These are phyloP conservation scores for Leptomonas pyrrhocoris DNA, from an alignment of 208 protist species.

Conservation along the genomic window DNA sequence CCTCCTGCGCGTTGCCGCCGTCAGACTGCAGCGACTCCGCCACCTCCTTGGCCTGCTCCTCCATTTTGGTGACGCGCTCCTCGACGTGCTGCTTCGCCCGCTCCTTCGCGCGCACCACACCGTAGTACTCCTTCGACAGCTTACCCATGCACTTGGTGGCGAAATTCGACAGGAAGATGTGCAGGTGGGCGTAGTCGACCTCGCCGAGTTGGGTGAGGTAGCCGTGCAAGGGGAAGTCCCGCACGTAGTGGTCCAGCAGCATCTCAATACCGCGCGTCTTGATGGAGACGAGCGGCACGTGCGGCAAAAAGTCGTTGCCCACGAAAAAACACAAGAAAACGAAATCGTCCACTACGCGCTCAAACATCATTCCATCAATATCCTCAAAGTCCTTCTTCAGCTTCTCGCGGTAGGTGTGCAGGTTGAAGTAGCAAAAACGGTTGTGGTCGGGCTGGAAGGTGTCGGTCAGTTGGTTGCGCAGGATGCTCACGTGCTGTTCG, in stretches of 20 bases:
- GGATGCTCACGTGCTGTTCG: constrained; percentile 97
- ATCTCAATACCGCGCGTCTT: constrained; percentile 96
- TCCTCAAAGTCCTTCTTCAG: constrained; percentile 82
- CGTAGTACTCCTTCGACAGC: constrained; percentile 71
- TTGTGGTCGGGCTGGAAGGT: constrained; percentile 77
- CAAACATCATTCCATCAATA: constrained; percentile 91
- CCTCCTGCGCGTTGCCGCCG: constrained; percentile 55
- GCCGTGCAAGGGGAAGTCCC: constrained; percentile 63
- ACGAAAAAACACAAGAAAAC: constrained; percentile 99
- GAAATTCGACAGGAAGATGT: constrained; percentile 73
- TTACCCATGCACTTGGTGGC: constrained; percentile 44
- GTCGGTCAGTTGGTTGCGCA: constrained; percentile 97
- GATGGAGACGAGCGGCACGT: constrained; percentile 98
- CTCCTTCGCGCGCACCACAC: constrained; percentile 59
- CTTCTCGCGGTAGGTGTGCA: constrained; percentile 70
- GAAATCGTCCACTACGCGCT: constrained; percentile 99
- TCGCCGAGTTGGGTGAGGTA: constrained; percentile 89
- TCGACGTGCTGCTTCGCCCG: constrained; percentile 78
- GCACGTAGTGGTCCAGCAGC: constrained; percentile 91
- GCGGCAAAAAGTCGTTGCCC: constrained; percentile 99
- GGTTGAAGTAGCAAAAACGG: constrained; percentile 90
- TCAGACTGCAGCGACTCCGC: constrained; percentile 28
- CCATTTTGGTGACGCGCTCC: constrained; percentile 61
- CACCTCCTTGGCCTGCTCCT: constrained; percentile 39
- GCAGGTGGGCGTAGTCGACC: constrained; percentile 71